Evolutionary conservation across 441 rosid species (phyloP), one percentile per base, ranked within the genome.

Genomic region (Daphne laureola): DNA sequence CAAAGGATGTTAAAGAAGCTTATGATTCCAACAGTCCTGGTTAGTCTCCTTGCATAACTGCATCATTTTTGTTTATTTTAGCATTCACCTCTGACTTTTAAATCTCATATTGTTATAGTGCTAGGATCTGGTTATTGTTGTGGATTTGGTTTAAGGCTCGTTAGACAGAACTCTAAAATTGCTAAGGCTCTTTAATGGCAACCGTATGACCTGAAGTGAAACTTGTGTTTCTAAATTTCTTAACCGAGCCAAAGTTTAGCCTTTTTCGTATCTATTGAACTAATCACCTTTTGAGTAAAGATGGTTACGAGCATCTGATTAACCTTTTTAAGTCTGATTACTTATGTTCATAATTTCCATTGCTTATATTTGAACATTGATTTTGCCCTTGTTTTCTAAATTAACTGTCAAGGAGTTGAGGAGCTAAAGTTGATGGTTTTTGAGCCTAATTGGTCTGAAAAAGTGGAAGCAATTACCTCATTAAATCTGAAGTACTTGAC

Each of bases 381-480:
- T 58, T 26, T 21, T 75, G 56, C 53, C 52, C 56, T 31, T 65
- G 2, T 62, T 50, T 68, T 40, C 12, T 57, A 12, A 48, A 57
- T 54, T 56, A 46, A 53, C 49, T 59, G 36, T 67, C 65, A 73
- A 88, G 98, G 73, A 45, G 51, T 75, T 62, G 94, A 86, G 82
- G 94, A 84, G 73, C 71, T 92, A 75, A 78, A 80, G 77, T 73
- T 89, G 73, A 77, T 73, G 0, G 78, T 76, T 55, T 55, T 58
- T 65, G 95, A 87, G 54, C 71, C 75, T 43, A 71, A 80, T 55
- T 93, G 98, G 97, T 71, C 76, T 9, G 74, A 72, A 72, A 83
- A 70, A 72, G 78, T 75, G 73, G 81, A 83, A 43, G 66, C 72
- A 47, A 83, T 93, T 41, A 64, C 66, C 50, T 78, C 80, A 38